Evolutionary conservation across 495 filamentous ascomycete species (phyloP).

Genomic region (Hypoxylon rickii): DNA sequence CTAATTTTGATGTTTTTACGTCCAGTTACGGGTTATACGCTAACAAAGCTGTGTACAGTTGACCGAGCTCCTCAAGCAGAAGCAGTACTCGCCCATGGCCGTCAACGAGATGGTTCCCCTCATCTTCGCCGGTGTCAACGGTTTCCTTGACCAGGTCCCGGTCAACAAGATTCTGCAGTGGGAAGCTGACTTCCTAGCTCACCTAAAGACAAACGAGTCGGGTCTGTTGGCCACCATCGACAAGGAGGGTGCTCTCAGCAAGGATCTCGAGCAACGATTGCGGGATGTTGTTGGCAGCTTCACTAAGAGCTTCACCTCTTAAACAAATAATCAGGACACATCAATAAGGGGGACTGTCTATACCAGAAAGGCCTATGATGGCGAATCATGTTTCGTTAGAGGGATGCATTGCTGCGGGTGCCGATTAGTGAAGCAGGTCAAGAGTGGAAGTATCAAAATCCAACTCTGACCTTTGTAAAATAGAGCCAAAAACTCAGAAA

Average conservation of each 20-base stretch:
- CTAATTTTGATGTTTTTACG: background rate
- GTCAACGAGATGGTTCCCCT: conserved; percentile 99
- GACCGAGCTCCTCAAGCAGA: conserved; percentile 99
- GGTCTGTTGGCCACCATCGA: conserved; percentile 87
- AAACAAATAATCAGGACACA: conserved; percentile 42
- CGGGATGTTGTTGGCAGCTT: conserved; percentile 78
- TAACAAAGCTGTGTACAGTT: conserved; percentile 53
- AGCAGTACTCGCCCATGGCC: conserved; percentile 99
- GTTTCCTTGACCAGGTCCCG: conserved; percentile 83
- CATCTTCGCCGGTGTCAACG: conserved; percentile 99
- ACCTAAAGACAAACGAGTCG: conserved; percentile 86
- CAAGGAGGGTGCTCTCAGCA: conserved; percentile 94
- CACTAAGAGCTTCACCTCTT: conserved; percentile 85
- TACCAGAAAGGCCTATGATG: conserved; percentile 46
- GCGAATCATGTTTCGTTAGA: conserved; percentile 49
- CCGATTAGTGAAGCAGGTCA: conserved; percentile 46
- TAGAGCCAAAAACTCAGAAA: conserved; percentile 46
- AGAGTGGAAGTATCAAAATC: conserved; percentile 45
- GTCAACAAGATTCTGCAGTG: conserved; percentile 85
- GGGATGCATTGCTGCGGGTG: conserved; percentile 43
- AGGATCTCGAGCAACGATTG: conserved; percentile 88
- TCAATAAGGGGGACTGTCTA: conserved; percentile 51
- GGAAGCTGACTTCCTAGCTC: conserved; percentile 90
- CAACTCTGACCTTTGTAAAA: conserved; percentile 52
- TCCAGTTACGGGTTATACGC: conserved; percentile 15